Conservation (phyloP, 108 stramenopile species). For the Aureococcus anophagefferens region DNA sequence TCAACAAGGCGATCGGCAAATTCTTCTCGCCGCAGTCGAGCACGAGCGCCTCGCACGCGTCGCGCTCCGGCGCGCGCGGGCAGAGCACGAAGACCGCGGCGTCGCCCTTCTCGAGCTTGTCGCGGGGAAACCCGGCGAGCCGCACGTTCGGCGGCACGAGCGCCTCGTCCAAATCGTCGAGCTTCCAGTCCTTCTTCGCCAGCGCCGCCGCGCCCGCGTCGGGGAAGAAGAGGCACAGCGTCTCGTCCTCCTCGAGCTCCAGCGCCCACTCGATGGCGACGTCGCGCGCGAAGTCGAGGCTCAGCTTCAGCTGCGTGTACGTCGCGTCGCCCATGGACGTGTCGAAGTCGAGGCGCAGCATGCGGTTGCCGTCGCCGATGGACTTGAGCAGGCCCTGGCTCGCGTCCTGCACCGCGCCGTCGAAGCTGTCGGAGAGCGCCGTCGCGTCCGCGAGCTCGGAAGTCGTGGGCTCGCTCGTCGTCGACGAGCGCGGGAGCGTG, state of each 20-base stretch:
- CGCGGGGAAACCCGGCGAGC: slow-evolving; percentile 31
- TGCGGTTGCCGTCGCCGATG: neutral
- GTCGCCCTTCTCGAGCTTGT: slow-evolving; percentile 30
- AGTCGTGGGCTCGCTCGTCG: too few relatives aligned
- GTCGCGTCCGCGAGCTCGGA: too few relatives aligned
- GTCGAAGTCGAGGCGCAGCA: slow-evolving; percentile 65
- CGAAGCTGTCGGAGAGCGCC: neutral
- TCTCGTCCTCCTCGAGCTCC: neutral
- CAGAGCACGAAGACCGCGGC: slow-evolving; percentile 65
- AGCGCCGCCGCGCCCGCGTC: slow-evolving; percentile 83
- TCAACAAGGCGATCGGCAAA: slow-evolving; percentile 58
- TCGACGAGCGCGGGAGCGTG: too few relatives aligned
- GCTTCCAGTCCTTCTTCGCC: slow-evolving; percentile 70
- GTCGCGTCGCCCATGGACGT: slow-evolving; percentile 81
- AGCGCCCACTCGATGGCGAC: neutral
- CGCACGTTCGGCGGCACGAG: slow-evolving; percentile 60
- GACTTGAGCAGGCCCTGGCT: neutral
- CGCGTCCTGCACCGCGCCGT: neutral
- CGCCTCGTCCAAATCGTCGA: slow-evolving; percentile 21
- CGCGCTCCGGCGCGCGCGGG: slow-evolving; percentile 64
- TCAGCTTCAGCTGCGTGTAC: slow-evolving; percentile 68
- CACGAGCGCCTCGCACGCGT: slow-evolving; percentile 52
- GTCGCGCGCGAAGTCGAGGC: slow-evolving; percentile 73
- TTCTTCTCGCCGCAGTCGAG: slow-evolving; percentile 27
- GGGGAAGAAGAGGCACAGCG: slow-evolving; percentile 67